A percentile compares a stretch with the other conserved stretches of the same genome.
Conservation (phyloP, 2,329 filamentous ascomycete genomes). For the Fusarium begoniae region DNA sequence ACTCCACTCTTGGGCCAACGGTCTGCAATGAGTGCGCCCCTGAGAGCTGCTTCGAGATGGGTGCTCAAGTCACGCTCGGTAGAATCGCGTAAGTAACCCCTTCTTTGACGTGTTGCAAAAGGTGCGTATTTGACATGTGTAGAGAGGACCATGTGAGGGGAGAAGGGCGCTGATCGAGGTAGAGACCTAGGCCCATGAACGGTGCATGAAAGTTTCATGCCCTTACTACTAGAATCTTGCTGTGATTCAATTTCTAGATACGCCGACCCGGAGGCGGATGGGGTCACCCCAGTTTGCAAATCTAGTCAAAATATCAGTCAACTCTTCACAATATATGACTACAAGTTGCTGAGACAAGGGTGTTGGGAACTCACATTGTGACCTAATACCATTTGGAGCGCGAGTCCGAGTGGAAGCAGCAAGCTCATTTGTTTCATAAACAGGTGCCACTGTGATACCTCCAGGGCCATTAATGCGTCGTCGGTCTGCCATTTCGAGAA, state of each 20-base stretch:
- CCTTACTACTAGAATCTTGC: slow-evolving; percentile 61
- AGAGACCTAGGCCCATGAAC: slow-evolving; percentile 93
- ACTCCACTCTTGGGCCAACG: slow-evolving; percentile 98
- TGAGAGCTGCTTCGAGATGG: slow-evolving; percentile 89
- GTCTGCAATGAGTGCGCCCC: slow-evolving; percentile 90
- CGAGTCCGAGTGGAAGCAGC: slow-evolving; percentile 62
- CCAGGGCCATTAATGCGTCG: slow-evolving; percentile 89
- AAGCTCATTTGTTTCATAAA: slow-evolving; percentile 66
- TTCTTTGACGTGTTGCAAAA: slow-evolving; percentile 84
- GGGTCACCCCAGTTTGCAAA: slow-evolving; percentile 89
- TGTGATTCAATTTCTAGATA: slow-evolving; percentile 76
- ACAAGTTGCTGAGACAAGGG: background rate
- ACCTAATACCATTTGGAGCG: slow-evolving; percentile 76
- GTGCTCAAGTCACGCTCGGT: slow-evolving; percentile 89
- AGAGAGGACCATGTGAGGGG: slow-evolving; percentile 88
- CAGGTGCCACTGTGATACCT: slow-evolving; percentile 77
- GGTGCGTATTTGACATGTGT: slow-evolving; percentile 97
- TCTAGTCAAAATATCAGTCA: slow-evolving; percentile 60
- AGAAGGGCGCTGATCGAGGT: slow-evolving; percentile 89
- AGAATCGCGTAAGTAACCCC: slow-evolving; percentile 86
- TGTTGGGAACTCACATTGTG: slow-evolving; percentile 74
- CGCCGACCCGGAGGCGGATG: slow-evolving; percentile 91
- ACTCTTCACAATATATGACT: background rate
- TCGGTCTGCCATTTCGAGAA: slow-evolving; percentile 75
- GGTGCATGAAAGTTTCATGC: slow-evolving; percentile 90